Evolutionary conservation across 805 yeast species (phyloP).

Genomic region (Spathaspora arborariae): DNA sequence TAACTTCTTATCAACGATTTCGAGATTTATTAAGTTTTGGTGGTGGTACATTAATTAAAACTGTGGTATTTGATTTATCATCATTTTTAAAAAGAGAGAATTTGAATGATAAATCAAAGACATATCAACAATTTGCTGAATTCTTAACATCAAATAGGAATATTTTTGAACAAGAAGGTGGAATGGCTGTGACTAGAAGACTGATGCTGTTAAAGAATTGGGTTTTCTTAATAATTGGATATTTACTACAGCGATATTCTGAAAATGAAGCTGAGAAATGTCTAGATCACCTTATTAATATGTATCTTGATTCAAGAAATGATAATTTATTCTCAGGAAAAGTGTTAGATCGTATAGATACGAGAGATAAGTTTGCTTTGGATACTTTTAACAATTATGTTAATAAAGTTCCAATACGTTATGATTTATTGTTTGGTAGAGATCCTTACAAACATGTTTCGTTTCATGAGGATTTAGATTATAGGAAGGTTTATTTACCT

Average conservation of each 20-base stretch:
- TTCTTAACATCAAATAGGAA: constrained; percentile 17
- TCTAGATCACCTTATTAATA: constrained; percentile 26
- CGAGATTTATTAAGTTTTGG: constrained; percentile 21
- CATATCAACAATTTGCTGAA: constrained; percentile 18
- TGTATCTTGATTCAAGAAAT: constrained; percentile 22
- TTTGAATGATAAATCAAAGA: constrained; percentile 8
- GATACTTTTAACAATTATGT: constrained; percentile 22
- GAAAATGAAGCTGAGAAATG: constrained; percentile 20
- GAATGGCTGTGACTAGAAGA: constrained; percentile 14
- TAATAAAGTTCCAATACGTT: constrained; percentile 18
- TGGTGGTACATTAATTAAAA: constrained; percentile 32
- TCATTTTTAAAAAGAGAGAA: constrained; percentile 29
- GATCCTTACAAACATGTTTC: constrained; percentile 14
- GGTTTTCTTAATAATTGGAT: constrained; percentile 20
- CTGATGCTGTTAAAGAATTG: constrained; percentile 13
- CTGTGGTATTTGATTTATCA: constrained; percentile 29
- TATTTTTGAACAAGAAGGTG: constrained; percentile 6
- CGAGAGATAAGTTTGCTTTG: constrained; percentile 11
- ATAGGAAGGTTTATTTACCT: constrained; percentile 27
- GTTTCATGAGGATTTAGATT: constrained; percentile 19
- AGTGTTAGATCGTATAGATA: constrained; percentile 8
- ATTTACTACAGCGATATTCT: constrained; percentile 18
- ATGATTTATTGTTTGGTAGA: constrained; percentile 18
- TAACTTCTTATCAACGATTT: constrained; percentile 30
- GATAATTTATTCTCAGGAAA: constrained; percentile 6